Conservation (phyloP, 768 basidiomycete species). For the Arthromyces matolae region DNA sequence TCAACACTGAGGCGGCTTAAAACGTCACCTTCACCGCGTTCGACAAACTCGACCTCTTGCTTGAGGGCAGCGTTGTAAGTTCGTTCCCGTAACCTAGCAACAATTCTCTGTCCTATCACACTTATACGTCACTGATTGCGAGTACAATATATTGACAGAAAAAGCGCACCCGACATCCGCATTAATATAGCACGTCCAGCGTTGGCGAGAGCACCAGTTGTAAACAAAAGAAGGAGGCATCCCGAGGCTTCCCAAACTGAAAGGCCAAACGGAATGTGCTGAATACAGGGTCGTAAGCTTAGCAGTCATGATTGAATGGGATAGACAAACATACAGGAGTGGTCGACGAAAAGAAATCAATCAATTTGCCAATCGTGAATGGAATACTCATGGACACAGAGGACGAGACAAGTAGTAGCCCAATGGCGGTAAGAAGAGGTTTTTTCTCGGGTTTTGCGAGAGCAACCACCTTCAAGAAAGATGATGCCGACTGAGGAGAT, state of each 20-base stretch:
- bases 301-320: constrained; percentile 1
- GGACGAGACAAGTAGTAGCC: constrained; percentile 81
- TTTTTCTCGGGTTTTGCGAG: constrained; percentile 83
- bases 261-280: constrained; percentile 80
- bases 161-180: constrained; percentile 67
- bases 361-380: constrained; percentile 88
- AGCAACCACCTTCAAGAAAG: constrained; percentile 68
- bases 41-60: constrained; percentile 93
- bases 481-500: constrained; percentile 47
- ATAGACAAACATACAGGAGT: constrained; percentile 52
- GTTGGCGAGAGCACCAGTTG: constrained; percentile 84
- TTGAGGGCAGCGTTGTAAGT: constrained; percentile 80
- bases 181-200: constrained; percentile 81
- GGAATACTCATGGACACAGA: constrained; percentile 91
- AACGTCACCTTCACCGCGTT: constrained; percentile 90
- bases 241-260: constrained; percentile 78
- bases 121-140: too few species aligned
- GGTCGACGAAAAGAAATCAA: constrained; percentile 83
- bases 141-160: too few species aligned
- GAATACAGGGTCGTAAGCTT: background rate
- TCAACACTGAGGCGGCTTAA: constrained; percentile 88
- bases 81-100: constrained; percentile 78
- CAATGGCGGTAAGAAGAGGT: constrained; percentile 71
- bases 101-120: constrained; percentile 88
- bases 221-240: constrained; percentile 71